phyloP scores from a whole-genome alignment of 208 protist genomes.

The Leishmania amazonensis region DNA sequence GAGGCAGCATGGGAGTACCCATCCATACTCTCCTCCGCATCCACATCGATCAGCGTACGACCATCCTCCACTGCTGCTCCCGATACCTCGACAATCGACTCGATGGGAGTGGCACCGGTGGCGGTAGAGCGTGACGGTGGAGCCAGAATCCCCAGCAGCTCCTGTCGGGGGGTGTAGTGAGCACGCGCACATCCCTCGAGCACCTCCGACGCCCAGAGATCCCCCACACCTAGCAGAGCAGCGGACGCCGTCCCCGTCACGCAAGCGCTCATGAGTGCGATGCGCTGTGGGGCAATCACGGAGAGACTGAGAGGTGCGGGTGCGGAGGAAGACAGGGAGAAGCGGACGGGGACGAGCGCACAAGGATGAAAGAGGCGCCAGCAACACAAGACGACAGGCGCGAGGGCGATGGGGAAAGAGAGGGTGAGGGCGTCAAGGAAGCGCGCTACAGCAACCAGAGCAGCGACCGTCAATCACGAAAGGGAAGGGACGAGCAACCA shows the following conservation, averaged over 20 bases:
- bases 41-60: slow-evolving; percentile 22
- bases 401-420: background rate
- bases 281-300: background rate
- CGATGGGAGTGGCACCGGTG: background rate
- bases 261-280: slow-evolving; percentile 1
- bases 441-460: background rate
- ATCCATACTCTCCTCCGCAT: slow-evolving; percentile 12
- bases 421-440: background rate
- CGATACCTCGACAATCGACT: background rate
- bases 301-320: background rate
- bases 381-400: background rate
- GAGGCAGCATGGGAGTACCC: background rate
- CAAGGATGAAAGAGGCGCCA: background rate
- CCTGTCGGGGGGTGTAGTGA: slow-evolving; percentile 30
- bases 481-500: background rate
- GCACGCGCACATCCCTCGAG: slow-evolving; percentile 21
- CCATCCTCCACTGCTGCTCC: background rate
- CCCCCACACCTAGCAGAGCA: slow-evolving; percentile 1
- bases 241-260: background rate
- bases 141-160: slow-evolving; percentile 22
- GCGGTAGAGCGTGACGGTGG: slow-evolving; percentile 6
- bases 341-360: background rate
- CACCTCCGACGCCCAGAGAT: slow-evolving; percentile 47
- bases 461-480: background rate
- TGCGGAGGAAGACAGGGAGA: background rate